These are phyloP conservation scores for Neonectria sp. DNA, from an alignment of 2,329 filamentous ascomycete species.

Conservation along the genomic window DNA sequence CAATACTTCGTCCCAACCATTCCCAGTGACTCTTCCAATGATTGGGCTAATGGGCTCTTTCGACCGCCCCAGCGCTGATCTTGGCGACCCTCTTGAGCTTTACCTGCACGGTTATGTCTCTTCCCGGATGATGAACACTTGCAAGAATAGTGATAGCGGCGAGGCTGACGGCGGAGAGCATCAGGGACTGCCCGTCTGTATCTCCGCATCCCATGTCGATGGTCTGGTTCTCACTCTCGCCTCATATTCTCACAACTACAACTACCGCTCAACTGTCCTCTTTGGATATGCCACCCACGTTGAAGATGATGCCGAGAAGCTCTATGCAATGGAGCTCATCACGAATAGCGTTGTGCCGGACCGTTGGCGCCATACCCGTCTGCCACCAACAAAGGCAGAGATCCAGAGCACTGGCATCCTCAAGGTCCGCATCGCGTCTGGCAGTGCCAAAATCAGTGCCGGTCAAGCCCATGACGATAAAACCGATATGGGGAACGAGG, in stretches of 20 bases:
- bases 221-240: slow-evolving; percentile 85
- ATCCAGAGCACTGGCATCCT: slow-evolving; percentile 83
- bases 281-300: slow-evolving; percentile 82
- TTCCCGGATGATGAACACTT: slow-evolving; percentile 80
- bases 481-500: slow-evolving; percentile 62
- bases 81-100: slow-evolving; percentile 78
- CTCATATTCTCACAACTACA: slow-evolving; percentile 86
- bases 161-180: background rate
- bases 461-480: slow-evolving; percentile 73
- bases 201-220: slow-evolving; percentile 82
- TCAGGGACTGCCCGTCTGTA: slow-evolving; percentile 77
- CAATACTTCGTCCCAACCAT: slow-evolving; percentile 73
- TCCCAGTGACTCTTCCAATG: slow-evolving; percentile 87
- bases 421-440: slow-evolving; percentile 76
- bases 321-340: slow-evolving; percentile 84
- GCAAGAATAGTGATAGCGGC: slow-evolving; percentile 45
- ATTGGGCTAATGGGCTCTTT: slow-evolving; percentile 87
- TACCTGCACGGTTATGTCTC: slow-evolving; percentile 91
- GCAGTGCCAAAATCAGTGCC: slow-evolving; percentile 81
- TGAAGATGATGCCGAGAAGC: slow-evolving; percentile 76
- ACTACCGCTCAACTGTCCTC: slow-evolving; percentile 86
- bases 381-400: slow-evolving; percentile 81
- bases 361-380: slow-evolving; percentile 78
- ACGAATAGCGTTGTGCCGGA: slow-evolving; percentile 80
- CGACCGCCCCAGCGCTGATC: slow-evolving; percentile 70